Evolutionary conservation across 2,329 filamentous ascomycete genomes (phyloP).

Genomic region (Colletotrichum sp.): DNA sequence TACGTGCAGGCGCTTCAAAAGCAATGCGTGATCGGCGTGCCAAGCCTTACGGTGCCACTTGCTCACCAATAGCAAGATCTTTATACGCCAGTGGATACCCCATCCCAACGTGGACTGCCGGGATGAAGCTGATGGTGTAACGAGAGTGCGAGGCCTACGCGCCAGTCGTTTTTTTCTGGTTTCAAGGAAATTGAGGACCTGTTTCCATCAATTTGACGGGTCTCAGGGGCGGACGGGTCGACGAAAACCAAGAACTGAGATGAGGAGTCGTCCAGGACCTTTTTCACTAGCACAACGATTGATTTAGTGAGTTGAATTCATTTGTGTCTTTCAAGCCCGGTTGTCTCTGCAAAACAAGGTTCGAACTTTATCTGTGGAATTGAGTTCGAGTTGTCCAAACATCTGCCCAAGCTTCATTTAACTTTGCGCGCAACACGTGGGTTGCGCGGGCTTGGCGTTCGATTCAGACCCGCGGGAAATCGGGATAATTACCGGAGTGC

Average conservation of each 20-base stretch:
- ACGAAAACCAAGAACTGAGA: too few species aligned
- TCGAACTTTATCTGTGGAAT: background rate
- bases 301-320: background rate
- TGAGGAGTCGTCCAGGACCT: accelerated
- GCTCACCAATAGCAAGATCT: constrained; percentile 7
- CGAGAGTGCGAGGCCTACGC: background rate
- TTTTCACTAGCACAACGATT: background rate
- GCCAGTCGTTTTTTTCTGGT: background rate
- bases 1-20: background rate
- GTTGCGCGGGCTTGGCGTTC: background rate
- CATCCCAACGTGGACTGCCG: background rate
- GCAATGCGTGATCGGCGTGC: background rate
- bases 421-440: background rate
- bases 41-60: background rate
- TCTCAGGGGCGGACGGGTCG: background rate
- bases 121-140: background rate
- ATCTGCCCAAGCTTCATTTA: background rate
- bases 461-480: background rate
- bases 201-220: background rate
- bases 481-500: background rate
- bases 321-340: accelerated
- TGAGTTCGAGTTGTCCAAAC: background rate
- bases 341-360: background rate
- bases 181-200: background rate
- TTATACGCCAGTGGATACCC: background rate